Evolutionary conservation across 2,329 filamentous ascomycete species (phyloP).

Genomic region (Fusarium veterinarium): DNA sequence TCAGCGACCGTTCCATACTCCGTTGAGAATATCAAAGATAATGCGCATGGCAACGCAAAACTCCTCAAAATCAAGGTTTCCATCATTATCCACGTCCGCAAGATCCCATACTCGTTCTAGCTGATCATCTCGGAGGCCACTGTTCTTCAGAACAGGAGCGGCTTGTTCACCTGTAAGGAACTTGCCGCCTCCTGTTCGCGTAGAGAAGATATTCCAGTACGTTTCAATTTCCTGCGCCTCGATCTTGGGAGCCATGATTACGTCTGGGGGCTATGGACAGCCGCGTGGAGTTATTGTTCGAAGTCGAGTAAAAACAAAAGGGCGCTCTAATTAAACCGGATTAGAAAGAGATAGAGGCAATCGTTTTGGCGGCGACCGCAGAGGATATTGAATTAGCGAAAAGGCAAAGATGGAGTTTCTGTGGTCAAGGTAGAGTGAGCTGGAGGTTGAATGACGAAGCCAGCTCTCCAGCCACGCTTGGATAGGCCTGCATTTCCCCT

Average conservation of each 20-base stretch:
- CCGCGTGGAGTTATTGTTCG: background rate
- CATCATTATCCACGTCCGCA: constrained; percentile 96
- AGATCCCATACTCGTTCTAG: constrained; percentile 98
- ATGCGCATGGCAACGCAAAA: constrained; percentile 99
- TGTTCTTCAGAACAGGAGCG: constrained; percentile 72
- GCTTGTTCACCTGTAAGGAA: constrained; percentile 71
- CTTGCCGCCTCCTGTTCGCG: constrained; percentile 69
- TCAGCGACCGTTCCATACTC: constrained; percentile 62
- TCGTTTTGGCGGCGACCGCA: constrained; percentile 30
- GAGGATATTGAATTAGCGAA: constrained; percentile 10
- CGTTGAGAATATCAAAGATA: constrained; percentile 97
- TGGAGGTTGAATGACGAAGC: constrained; percentile 46
- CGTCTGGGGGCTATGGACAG: constrained; percentile 22
- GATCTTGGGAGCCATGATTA: constrained; percentile 69
- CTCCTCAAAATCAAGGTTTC: constrained; percentile 98
- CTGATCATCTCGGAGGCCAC: constrained; percentile 74
- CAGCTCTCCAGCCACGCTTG: constrained; percentile 45
- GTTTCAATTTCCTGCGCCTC: constrained; percentile 72
- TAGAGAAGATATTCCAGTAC: constrained; percentile 73
- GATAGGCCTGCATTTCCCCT: constrained; percentile 43
- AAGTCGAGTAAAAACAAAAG: background rate
- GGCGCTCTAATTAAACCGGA: background rate
- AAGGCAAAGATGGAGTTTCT: constrained; percentile 20
- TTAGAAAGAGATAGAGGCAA: constrained; percentile 7
- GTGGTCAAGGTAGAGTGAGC: constrained; percentile 16